phyloP scores from a whole-genome alignment of 768 basidiomycete genomes.

The Naematelia aurantialba region DNA sequence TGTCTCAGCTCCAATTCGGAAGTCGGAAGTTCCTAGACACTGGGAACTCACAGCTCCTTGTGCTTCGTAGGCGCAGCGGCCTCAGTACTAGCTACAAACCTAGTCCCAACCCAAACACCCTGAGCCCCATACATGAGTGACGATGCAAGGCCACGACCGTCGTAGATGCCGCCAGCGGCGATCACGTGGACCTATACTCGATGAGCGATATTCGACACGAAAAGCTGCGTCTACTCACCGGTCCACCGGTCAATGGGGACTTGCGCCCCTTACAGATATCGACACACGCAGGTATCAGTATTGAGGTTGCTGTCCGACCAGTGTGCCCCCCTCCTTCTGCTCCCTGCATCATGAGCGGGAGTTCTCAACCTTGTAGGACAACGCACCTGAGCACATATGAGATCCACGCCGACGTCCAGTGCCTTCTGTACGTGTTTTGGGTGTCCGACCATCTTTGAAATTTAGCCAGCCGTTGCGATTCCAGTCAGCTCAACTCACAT shows the following conservation, averaged over 20 bases:
- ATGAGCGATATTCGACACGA: background rate
- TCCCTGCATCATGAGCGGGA: too few species aligned
- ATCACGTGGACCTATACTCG: conserved; percentile 63
- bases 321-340: conserved; percentile 92
- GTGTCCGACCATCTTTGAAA: conserved; percentile 64
- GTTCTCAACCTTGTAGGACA: background rate
- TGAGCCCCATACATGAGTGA: conserved; percentile 86
- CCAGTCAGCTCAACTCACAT: conserved; percentile 56
- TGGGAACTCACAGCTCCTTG: conserved; percentile 65
- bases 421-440: conserved; percentile 60
- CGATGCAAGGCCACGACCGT: conserved; percentile 80
- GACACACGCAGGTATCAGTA: conserved; percentile 87
- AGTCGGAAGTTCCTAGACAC: background rate
- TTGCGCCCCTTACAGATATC: conserved; percentile 72
- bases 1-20: conserved; percentile 6
- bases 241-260: conserved; percentile 75
- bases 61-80: conserved; percentile 78
- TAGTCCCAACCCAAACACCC: conserved; percentile 77
- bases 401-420: conserved; percentile 74
- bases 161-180: conserved; percentile 87
- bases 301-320: conserved; percentile 73
- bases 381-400: conserved; percentile 72
- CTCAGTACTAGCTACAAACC: conserved; percentile 78
- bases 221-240: conserved; percentile 49
- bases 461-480: background rate